A percentile compares a stretch with the other conserved stretches of the same genome.
Evolutionary conservation across 208 protist genomes (phyloP).

Genomic region (Crithidia brevicula): DNA sequence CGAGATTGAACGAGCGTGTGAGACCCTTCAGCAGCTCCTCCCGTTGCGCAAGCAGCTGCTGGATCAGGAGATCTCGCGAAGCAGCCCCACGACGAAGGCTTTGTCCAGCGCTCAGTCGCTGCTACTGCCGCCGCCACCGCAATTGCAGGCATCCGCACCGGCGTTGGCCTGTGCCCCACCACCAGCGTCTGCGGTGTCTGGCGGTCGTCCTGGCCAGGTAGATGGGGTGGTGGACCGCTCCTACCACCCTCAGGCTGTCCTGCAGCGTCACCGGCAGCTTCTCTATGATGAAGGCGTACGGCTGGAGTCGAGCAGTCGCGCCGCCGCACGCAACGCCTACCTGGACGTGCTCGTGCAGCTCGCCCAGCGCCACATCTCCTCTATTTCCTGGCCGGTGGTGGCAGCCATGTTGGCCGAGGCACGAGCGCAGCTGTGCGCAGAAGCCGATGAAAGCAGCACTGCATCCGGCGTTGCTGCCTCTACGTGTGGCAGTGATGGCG

Average conservation of each 20-base stretch:
- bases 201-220: too few species aligned
- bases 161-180: too few species aligned
- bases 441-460: conserved; percentile 33
- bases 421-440: conserved; percentile 34
- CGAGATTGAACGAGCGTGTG: conserved; percentile 50
- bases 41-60: conserved; percentile 44
- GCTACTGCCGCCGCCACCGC: neutral
- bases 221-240: conserved; percentile 9
- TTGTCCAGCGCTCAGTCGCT: neutral
- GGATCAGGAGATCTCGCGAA: conserved; percentile 26
- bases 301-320: conserved; percentile 41
- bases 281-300: conserved; percentile 43
- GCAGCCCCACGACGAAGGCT: neutral
- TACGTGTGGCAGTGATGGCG: neutral
- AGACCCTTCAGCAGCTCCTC: conserved; percentile 38
- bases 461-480: neutral
- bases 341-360: conserved; percentile 52
- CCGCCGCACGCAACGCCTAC: conserved; percentile 41
- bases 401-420: conserved; percentile 33
- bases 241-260: conserved; percentile 28
- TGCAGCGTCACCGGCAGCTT: conserved; percentile 41
- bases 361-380: conserved; percentile 34
- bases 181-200: too few species aligned
- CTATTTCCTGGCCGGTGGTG: conserved; percentile 36
- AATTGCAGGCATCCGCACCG: too few species aligned